Base-by-base conservation (phyloP, 331 rosid genomes). In the Pyrus hybrid region DNA sequence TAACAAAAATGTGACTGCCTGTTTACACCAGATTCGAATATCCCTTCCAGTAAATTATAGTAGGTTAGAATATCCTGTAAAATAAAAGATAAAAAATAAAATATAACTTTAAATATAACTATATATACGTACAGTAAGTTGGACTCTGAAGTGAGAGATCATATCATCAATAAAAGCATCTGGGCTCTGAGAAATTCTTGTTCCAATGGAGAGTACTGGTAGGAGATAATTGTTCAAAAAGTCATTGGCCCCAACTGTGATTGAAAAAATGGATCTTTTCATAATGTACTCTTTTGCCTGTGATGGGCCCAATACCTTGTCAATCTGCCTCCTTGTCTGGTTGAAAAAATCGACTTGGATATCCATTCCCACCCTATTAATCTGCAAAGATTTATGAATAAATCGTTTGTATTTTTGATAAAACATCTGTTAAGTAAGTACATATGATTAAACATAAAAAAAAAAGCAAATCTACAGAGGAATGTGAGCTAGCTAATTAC, bases 321-420 rank as follows among this genome's bases (percentile, higher is more conserved):
- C 89, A 41, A 92, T 63, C 81, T 90, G 79, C 80, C 84, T 92
- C 66, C 97, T 89, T 67, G 99, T 95, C 54, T 80, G 37, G 83
- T 84, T 88, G 88, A 83, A 95, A 76, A 86, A 92, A 80, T 95
- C 99, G 70, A 95, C 79, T 66, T 95, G 99, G 74, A 92, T 18
- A 67, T 95, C 97, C 97, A 95, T 75, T 80, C 99, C 97, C 67
- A 95, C 58, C 77, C 97, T 80, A 77, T 94, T 94, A 64, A 95
- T 90, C 99, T 91, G 85, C 67, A 76, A 37, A 51, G 18, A 30
- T 28, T 16, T 68, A 25, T 66, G 51, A 5, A 6, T 9, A 6
- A 60, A 5, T 58, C 17, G 18, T 45, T 41, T 3, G 35, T 62
- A 7, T 5, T 58, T 23, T 5, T 2, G 23, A 63, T 51, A 62